These are phyloP conservation scores for Pseudogymnoascus sp. DNA, from an alignment of 2,329 filamentous ascomycete genomes.

Conservation along the genomic window DNA sequence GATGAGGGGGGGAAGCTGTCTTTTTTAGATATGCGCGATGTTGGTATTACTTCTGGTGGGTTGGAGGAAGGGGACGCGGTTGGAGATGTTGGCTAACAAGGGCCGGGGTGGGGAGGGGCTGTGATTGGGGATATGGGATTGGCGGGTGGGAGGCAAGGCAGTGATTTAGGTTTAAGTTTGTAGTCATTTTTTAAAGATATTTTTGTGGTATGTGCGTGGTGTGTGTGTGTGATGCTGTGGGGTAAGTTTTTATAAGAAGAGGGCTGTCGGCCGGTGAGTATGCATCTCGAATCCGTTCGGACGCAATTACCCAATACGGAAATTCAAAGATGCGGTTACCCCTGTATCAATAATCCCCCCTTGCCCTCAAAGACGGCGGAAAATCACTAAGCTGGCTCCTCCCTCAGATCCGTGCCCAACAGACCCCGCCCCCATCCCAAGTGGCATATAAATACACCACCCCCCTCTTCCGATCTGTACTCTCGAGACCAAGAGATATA, in stretches of 20 bases:
- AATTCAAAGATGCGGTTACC: neutral
- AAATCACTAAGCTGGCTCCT: no score
- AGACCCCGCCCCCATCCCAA: no score
- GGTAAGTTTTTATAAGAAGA: no score
- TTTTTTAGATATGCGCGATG: constrained; percentile 9
- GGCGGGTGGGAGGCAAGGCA: neutral
- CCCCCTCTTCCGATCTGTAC: no score
- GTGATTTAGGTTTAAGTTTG: neutral
- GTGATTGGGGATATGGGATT: neutral
- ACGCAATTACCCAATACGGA: neutral
- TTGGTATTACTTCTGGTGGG: neutral
- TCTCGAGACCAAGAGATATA: no score
- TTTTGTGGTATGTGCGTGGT: neutral
- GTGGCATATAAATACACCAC: no score
- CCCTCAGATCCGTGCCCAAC: neutral
- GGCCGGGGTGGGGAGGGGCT: neutral
- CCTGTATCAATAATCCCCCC: no score
- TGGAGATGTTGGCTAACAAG: neutral
- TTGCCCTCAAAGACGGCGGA: no score
- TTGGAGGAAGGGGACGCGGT: neutral
- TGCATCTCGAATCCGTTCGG: neutral
- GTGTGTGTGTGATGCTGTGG: neutral
- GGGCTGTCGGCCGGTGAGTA: no score
- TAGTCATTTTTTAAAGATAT: neutral
- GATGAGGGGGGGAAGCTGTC: neutral